Evolutionary conservation across 2,329 filamentous ascomycete genomes (phyloP).

Genomic region (Aureobasidium vineae): DNA sequence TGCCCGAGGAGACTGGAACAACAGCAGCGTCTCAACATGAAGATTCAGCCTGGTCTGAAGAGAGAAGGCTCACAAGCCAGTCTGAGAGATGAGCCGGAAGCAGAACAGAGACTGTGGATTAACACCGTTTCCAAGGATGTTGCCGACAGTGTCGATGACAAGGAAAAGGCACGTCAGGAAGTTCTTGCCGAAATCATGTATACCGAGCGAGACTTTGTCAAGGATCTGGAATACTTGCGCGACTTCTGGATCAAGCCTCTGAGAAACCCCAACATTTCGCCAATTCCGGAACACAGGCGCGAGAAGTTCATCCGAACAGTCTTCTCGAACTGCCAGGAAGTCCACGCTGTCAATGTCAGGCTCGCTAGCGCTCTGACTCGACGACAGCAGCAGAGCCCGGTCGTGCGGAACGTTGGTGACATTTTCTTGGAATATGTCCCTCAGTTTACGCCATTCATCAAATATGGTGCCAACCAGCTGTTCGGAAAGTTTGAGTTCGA

Average conservation of each 20-base stretch:
- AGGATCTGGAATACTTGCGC: constrained; percentile 93
- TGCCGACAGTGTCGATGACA: constrained; percentile 82
- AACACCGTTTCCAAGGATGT: constrained; percentile 96
- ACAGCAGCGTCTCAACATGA: constrained; percentile 89
- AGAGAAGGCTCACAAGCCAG: constrained; percentile 66
- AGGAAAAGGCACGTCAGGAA: constrained; percentile 96
- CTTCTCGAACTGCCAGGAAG: constrained; percentile 94
- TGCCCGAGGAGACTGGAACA: constrained; percentile 92
- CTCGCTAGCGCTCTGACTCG: constrained; percentile 86
- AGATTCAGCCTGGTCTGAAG: constrained; percentile 84
- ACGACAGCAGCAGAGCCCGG: constrained; percentile 83
- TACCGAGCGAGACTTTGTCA: constrained; percentile 97
- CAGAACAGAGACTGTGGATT: constrained; percentile 99
- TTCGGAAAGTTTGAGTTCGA: constrained; percentile 99
- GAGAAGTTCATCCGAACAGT: constrained; percentile 92
- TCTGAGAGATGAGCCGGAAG: constrained; percentile 80
- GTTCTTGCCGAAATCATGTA: constrained; percentile 99
- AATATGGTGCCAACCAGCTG: constrained; percentile 91
- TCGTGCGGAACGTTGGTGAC: constrained; percentile 87
- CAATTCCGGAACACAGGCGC: constrained; percentile 81
- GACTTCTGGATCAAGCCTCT: constrained; percentile 99
- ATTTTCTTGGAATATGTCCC: constrained; percentile 92
- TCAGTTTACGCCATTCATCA: constrained; percentile 92
- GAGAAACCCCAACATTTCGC: constrained; percentile 71
- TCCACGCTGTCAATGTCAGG: constrained; percentile 84